A percentile compares a stretch with the other conserved stretches of the same genome.
These are phyloP conservation scores for Simmondsia chinensis DNA, from an alignment of 148 eudicot genomes.

Conservation along the genomic window DNA sequence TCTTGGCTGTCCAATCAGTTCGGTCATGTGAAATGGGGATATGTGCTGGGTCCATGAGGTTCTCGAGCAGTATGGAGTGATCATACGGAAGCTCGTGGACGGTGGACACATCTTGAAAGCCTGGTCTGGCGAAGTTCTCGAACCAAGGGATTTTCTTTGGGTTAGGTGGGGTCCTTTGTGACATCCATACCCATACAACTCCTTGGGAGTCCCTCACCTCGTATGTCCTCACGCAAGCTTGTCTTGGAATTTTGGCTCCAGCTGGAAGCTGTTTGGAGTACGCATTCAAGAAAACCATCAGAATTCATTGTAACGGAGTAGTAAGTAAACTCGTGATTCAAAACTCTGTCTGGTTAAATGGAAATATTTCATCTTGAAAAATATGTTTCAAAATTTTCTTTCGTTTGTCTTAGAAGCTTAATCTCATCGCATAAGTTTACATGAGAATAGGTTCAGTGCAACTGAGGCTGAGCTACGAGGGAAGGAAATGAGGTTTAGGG, in stretches of 20 bases:
- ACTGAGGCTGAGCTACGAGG: no score
- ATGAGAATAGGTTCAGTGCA: no score
- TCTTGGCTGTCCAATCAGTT: constrained; percentile 82
- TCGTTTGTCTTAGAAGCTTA: no score
- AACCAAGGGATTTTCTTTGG: constrained; percentile 76
- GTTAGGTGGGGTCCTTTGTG: constrained; percentile 55
- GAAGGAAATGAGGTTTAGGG: no score
- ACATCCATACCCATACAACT: constrained; percentile 98
- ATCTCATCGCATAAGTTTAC: no score
- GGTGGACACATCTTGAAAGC: constrained; percentile 71
- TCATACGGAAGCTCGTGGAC: constrained; percentile 92
- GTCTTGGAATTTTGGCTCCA: constrained; percentile 74
- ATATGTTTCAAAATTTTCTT: no score
- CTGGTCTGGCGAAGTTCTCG: constrained; percentile 77
- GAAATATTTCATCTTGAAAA: no score
- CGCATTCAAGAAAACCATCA: constrained; percentile 5
- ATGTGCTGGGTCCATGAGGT: constrained; percentile 98
- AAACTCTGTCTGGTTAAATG: no score
- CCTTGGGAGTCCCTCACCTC: constrained; percentile 90
- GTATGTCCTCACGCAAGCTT: constrained; percentile 67
- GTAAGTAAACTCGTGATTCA: no score
- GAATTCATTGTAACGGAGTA: neutral
- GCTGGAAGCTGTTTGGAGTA: constrained; percentile 48
- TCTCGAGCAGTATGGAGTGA: constrained; percentile 93
- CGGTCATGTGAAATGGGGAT: constrained; percentile 92